Evolutionary conservation across 352 stramenopile genomes (phyloP).

Genomic region (Pythium coloratum): DNA sequence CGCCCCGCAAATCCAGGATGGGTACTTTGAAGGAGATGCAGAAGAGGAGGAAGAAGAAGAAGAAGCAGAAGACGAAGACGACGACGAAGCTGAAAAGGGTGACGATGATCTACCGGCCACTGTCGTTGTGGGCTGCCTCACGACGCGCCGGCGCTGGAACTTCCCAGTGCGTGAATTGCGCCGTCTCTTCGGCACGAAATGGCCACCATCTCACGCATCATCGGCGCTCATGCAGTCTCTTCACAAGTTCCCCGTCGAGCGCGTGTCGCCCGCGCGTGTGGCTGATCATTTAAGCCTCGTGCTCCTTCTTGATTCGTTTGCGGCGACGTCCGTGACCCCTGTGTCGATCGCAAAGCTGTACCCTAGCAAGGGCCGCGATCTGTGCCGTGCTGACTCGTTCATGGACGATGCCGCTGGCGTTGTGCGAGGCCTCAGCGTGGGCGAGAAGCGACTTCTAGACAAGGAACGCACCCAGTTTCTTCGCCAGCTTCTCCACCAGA

Average conservation of each 20-base stretch:
- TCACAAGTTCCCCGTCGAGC: slow-evolving; percentile 38
- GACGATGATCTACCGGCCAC: slow-evolving; percentile 22
- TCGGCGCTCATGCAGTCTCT: slow-evolving; percentile 57
- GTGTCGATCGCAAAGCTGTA: slow-evolving; percentile 76
- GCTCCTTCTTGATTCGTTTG: slow-evolving; percentile 80
- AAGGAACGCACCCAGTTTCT: slow-evolving; percentile 66
- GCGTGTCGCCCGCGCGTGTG: slow-evolving; percentile 42
- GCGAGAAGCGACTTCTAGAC: slow-evolving; percentile 33
- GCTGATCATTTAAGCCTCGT: slow-evolving; percentile 72
- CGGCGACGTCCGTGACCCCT: slow-evolving; percentile 61
- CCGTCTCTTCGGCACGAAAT: slow-evolving; percentile 42
- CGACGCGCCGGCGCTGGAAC: slow-evolving; percentile 43
- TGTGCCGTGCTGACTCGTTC: slow-evolving; percentile 69
- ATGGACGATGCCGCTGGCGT: slow-evolving; percentile 8
- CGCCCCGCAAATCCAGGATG: slow-evolving; percentile 10
- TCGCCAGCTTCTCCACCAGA: slow-evolving; percentile 65
- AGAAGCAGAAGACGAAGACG: slow-evolving; percentile 28
- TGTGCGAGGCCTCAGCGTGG: not conserved
- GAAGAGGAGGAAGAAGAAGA: slow-evolving; percentile 30
- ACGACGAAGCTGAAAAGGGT: slow-evolving; percentile 31
- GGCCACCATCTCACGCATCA: slow-evolving; percentile 53
- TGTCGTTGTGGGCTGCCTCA: slow-evolving; percentile 52
- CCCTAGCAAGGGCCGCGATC: slow-evolving; percentile 38
- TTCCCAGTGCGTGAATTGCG: slow-evolving; percentile 52
- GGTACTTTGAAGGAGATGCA: slow-evolving; percentile 4